phyloP scores from a whole-genome alignment of 345 rosid genomes.

The Brassica incana region DNA sequence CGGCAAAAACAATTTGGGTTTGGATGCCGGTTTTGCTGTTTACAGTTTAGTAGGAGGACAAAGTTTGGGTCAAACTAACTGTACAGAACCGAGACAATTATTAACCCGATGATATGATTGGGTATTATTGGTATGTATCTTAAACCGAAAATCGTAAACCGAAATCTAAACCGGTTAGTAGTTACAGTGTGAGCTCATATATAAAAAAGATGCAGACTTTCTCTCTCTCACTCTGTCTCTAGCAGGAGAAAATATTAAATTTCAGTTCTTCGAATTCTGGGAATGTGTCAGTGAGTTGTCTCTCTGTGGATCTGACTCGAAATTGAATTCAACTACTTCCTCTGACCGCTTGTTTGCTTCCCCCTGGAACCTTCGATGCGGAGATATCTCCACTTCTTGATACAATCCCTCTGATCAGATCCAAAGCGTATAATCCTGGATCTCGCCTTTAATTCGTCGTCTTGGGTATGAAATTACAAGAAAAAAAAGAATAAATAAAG shows the following conservation, averaged over 20 bases:
- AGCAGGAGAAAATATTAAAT: neutral
- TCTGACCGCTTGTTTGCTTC: conserved; percentile 41
- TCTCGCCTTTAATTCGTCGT: conserved; percentile 24
- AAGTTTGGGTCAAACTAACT: no score
- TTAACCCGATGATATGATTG: neutral
- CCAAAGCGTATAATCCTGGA: conserved; percentile 20
- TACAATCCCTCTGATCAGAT: conserved; percentile 1
- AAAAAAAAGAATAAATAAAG: no score
- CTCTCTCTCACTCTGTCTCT: conserved; percentile 19
- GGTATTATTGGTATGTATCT: neutral
- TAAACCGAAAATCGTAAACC: conserved; percentile 14
- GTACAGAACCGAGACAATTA: neutral
- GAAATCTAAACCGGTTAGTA: conserved; percentile 26
- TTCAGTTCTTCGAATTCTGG: conserved; percentile 23
- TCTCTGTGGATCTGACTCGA: conserved; percentile 38
- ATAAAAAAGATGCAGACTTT: neutral
- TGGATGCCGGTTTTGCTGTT: no score
- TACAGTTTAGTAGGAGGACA: no score
- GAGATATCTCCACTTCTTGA: conserved; percentile 24
- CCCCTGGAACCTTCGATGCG: conserved; percentile 33
- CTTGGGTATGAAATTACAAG: conserved; percentile 9
- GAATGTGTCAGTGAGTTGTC: conserved; percentile 40
- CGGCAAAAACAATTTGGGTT: neutral
- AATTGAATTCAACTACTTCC: conserved; percentile 32
- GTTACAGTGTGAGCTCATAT: neutral